These are phyloP conservation scores for Wickerhamomyces chambardii DNA, from an alignment of 805 yeast genomes.

Conservation along the genomic window DNA sequence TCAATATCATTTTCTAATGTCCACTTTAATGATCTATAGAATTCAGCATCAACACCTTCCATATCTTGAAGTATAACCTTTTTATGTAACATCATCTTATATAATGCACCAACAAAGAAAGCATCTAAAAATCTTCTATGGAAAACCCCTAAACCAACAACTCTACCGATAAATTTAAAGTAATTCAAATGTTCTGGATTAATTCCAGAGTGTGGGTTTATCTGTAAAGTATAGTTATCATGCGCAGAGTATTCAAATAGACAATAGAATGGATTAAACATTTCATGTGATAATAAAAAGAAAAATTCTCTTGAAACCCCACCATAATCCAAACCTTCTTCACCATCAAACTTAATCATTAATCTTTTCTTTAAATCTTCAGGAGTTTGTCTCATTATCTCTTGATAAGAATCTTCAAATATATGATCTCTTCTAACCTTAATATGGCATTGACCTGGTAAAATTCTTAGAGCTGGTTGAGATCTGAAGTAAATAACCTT, in stretches of 20 bases:
- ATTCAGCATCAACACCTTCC: constrained; percentile 98
- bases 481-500: constrained; percentile 96
- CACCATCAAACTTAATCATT: constrained; percentile 98
- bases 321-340: constrained; percentile 99
- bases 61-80: constrained; percentile 93
- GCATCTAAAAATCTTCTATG: constrained; percentile 97
- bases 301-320: constrained; percentile 98
- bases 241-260: constrained; percentile 95
- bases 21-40: constrained; percentile 93
- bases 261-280: constrained; percentile 98
- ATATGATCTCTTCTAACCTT: constrained; percentile 95
- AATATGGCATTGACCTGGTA: constrained; percentile 98
- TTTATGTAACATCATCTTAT: constrained; percentile 94
- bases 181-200: constrained; percentile 97
- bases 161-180: constrained; percentile 97
- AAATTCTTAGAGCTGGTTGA: constrained; percentile 93
- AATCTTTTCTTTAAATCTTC: constrained; percentile 95
- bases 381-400: constrained; percentile 97
- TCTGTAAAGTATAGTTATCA: constrained; percentile 95
- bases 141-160: constrained; percentile 96
- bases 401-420: constrained; percentile 97
- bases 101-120: constrained; percentile 95
- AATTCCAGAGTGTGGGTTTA: constrained; percentile 93
- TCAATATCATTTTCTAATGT: constrained; percentile 91
- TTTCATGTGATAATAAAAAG: constrained; percentile 93